Evolutionary conservation across 2,329 filamentous ascomycete genomes (phyloP), one percentile per base, ranked within the genome.

Genomic region (Trichoderma pleuroti): DNA sequence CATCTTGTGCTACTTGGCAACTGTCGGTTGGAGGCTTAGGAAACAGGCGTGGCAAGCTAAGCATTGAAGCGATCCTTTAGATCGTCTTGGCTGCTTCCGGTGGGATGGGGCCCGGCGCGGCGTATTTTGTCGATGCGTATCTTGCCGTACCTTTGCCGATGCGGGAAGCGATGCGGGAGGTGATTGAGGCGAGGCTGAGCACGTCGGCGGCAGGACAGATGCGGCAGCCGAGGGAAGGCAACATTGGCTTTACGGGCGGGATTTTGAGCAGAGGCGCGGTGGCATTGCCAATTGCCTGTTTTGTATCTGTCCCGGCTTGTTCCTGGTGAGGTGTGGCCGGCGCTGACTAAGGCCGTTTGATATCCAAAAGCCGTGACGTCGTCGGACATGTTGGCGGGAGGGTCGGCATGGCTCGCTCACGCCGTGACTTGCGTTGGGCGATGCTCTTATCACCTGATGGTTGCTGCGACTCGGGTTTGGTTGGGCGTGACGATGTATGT

Each of bases 381-480:
- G 54, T 32, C 18, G 34, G 65, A 26, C 28, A 60, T 42, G 12
- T 11, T 61, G 56, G 56, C 66, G 66, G 66, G 56, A 68, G 16
- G 28, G 18, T 61, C 66, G 66, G 66, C 18, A 60, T 68, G 56
- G 56, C 66, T 59, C 66, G 56, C 66, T 59, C 54, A 68, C 54
- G 34, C 54, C 54, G 65, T 4, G n/a, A 42, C 36, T 57, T 21
- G 16, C 11, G 21, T 30, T 56, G 26, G 32, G 39, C 39, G 10
- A 28, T 8, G 14, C 36, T 32, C 36, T 42, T 42, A 30, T 61
- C 42, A 61, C 18, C 39, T 68, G 56, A 68, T 39, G 12, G 26
- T 39, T 12, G 14, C 18, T 26, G 14, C 46, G 56, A n/a, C 5
- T 36, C 26, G 14, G 14, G 26, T 6, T 26, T 18, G 30, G 39